phyloP scores from a whole-genome alignment of 2,329 filamentous ascomycete genomes.

The Metarhizium robertsii region DNA sequence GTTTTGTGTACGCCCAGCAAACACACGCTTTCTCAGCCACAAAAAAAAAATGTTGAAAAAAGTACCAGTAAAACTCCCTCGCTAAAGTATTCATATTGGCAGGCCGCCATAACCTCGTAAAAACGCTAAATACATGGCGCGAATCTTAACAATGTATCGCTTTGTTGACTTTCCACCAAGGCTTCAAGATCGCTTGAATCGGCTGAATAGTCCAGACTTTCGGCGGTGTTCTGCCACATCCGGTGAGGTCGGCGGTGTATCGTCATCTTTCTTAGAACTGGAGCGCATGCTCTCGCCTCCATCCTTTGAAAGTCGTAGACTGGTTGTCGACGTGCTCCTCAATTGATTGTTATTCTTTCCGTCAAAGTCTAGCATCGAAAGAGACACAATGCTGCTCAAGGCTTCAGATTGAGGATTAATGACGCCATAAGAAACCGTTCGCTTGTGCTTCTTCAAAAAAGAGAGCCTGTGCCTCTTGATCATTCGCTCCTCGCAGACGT shows the following conservation, averaged over 20 bases:
- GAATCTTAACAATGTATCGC: neutral
- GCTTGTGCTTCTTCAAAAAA: conserved; percentile 37
- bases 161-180: neutral
- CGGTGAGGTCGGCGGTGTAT: conserved; percentile 27
- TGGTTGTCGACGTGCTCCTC: conserved; percentile 17
- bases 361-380: conserved; percentile 19
- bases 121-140: neutral
- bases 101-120: conserved; percentile 10
- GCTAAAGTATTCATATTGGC: conserved; percentile 9
- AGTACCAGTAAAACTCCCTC: conserved; percentile 11
- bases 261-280: conserved; percentile 14
- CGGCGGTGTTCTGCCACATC: conserved; percentile 19
- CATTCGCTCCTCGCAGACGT: conserved; percentile 35
- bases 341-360: conserved; percentile 12
- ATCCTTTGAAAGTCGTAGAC: conserved; percentile 26
- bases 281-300: conserved; percentile 27
- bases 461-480: conserved; percentile 35
- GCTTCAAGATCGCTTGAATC: conserved; percentile 6
- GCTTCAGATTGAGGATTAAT: conserved; percentile 27
- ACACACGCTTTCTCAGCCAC: neutral
- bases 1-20: neutral
- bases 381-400: conserved; percentile 23
- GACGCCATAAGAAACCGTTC: conserved; percentile 36
- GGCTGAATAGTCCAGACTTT: conserved; percentile 14
- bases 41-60: neutral